A percentile compares a stretch with the other conserved stretches of the same genome.
phyloP scores from a whole-genome alignment of 2,329 filamentous ascomycete species.

The Diplodia scrobiculata region DNA sequence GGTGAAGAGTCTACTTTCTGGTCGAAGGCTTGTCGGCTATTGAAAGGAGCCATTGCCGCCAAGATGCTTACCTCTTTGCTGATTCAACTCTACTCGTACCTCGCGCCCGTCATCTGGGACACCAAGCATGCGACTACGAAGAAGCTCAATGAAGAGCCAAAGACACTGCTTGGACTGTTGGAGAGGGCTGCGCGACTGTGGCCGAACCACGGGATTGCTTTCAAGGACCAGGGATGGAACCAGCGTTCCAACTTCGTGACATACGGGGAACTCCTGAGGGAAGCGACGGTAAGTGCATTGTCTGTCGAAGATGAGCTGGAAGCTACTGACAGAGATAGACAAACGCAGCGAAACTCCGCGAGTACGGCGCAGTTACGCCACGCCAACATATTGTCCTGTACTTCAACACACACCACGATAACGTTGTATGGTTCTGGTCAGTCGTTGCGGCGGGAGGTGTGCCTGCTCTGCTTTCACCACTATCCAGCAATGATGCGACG shows the following conservation, averaged over 20 bases:
- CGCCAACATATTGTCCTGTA: slow-evolving; percentile 19
- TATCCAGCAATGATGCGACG: slow-evolving; percentile 25
- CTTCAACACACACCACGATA: slow-evolving; percentile 26
- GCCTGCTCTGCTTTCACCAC: slow-evolving; percentile 22
- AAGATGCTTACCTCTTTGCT: slow-evolving; percentile 8
- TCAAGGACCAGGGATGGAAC: slow-evolving; percentile 27
- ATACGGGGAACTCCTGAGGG: slow-evolving; percentile 20
- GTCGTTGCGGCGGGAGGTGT: slow-evolving; percentile 21
- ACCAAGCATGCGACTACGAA: not conserved
- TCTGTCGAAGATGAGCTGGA: not conserved
- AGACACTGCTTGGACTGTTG: slow-evolving; percentile 22
- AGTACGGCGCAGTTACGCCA: not conserved
- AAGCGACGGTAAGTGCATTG: slow-evolving; percentile 6
- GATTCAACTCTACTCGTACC: not conserved
- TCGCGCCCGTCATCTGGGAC: slow-evolving; percentile 1
- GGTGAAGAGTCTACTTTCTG: not conserved
- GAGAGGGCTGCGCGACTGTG: slow-evolving; percentile 19
- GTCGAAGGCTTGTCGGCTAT: not conserved
- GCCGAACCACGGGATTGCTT: slow-evolving; percentile 18
- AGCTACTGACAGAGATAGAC: slow-evolving; percentile 6
- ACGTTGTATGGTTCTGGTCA: slow-evolving; percentile 27
- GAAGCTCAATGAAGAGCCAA: slow-evolving; percentile 14
- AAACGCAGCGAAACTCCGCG: slow-evolving; percentile 22
- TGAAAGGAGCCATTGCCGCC: not conserved
- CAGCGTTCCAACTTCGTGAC: slow-evolving; percentile 13